Conservation (phyloP, 176 grass and related monocot species). For the Cenchrus fungigraminus region DNA sequence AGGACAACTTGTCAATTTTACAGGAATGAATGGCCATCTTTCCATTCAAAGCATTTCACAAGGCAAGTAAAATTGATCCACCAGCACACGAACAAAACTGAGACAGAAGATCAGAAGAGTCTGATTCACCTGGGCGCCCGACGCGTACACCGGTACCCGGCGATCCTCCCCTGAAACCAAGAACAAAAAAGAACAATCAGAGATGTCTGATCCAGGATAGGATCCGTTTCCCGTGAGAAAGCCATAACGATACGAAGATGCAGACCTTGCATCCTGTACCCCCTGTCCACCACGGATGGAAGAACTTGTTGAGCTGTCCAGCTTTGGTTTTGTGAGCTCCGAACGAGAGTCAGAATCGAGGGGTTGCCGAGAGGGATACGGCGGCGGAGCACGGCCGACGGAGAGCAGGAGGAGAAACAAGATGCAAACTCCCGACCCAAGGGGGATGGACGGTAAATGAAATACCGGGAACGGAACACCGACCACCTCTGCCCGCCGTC, state of each 20-base stretch:
- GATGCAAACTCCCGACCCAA: not conserved
- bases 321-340: not conserved
- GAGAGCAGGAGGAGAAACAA: not conserved
- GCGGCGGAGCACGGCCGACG: not conserved
- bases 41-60: not conserved
- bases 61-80: not conserved
- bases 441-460: too few relatives aligned
- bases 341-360: not conserved
- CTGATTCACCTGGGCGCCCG: constrained; percentile 20
- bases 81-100: not conserved
- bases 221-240: not conserved
- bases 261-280: constrained; percentile 32
- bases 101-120: not conserved
- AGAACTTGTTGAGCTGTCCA: too few relatives aligned
- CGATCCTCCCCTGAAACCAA: constrained; percentile 22
- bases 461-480: too few relatives aligned
- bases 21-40: not conserved
- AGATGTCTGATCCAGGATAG: not conserved
- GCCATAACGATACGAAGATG: not conserved
- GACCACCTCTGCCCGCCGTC: too few relatives aligned
- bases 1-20: not conserved
- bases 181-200: not conserved
- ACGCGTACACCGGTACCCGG: constrained; percentile 30
- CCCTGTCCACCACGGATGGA: not conserved
- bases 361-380: not conserved